Evolutionary conservation across 1,139 yeast species (phyloP).

Genomic region (Candida neerlandica): DNA sequence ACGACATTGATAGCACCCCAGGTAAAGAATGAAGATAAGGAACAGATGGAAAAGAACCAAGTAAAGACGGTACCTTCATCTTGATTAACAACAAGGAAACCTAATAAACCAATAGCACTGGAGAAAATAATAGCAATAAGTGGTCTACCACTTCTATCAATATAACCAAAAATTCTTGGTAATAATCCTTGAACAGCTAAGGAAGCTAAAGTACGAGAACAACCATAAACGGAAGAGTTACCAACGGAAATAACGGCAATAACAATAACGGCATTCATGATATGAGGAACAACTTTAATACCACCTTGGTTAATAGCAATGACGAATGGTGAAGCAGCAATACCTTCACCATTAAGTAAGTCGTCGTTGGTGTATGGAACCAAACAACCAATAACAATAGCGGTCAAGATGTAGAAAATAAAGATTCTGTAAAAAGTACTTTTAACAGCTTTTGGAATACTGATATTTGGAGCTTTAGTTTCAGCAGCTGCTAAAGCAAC

Average conservation of each 20-base stretch:
- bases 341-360: constrained; percentile 37
- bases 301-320: constrained; percentile 44
- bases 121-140: constrained; percentile 53
- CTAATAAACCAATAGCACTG: constrained; percentile 57
- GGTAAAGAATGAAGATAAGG: constrained; percentile 60
- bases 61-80: constrained; percentile 55
- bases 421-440: constrained; percentile 75
- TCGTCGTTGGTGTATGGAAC: constrained; percentile 41
- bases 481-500: constrained; percentile 88
- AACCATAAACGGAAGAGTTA: constrained; percentile 57
- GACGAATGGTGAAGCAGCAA: constrained; percentile 45
- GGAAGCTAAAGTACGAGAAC: constrained; percentile 56
- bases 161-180: constrained; percentile 49
- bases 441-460: constrained; percentile 74
- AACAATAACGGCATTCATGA: constrained; percentile 57
- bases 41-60: constrained; percentile 70
- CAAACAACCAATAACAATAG: constrained; percentile 50
- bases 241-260: constrained; percentile 56
- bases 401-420: constrained; percentile 55
- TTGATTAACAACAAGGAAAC: constrained; percentile 58
- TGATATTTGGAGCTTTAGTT: constrained; percentile 66
- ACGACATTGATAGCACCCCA: constrained; percentile 47
- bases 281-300: constrained; percentile 45
- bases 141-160: constrained; percentile 62
- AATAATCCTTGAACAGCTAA: constrained; percentile 54